Evolutionary conservation across 805 yeast species (phyloP), one percentile per base, ranked within the genome.

Genomic region (Metschnikowia peoriensis): DNA sequence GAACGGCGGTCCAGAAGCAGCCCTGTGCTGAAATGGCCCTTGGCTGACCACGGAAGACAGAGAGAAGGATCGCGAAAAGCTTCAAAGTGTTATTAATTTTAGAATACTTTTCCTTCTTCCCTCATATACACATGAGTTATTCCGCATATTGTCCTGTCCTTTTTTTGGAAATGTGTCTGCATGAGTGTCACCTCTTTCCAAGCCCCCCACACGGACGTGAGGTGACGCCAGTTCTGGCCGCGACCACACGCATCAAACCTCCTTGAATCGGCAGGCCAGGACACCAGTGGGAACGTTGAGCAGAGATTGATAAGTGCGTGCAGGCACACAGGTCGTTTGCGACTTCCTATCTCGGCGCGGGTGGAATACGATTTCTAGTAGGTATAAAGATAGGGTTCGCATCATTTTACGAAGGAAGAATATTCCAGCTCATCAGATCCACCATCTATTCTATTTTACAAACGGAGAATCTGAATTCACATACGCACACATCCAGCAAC

Each of bases 291-390:
- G 12, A 32, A 6, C 35, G 35, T 12, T 32, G 35, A 32, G 14
- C 35, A 32, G 12, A 12, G 35, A 32, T 10, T 11, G 43, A 41
- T 41, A 41, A 41, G 32, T 28, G 43, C 14, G 40, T 8, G 41
- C 29, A 38, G 28, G 35, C 12, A n/a, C 35, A 41, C 17, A 17
- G n/a, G 17, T 28, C 41, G 47, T 44, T 22, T 37, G 47, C 41
- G 34, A 17, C 16, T 44, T 14, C 47, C 41, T 44, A 14, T 44
- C 32, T 44, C 29, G 47, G 47, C 47, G n/a, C 28, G 12, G 11
- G 39, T 34, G 39, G 46, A 28, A 15, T 22, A 8, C 14, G 29
- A 28, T 9, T 17, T 17, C n/a, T 17, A 11, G 43, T n/a, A 12
- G 35, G 37, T 44, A 44, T 44, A 44, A 44, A 40, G 37, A n/a